Conservation (phyloP, 805 yeast genomes). For the Wickerhamomyces ciferrii region DNA sequence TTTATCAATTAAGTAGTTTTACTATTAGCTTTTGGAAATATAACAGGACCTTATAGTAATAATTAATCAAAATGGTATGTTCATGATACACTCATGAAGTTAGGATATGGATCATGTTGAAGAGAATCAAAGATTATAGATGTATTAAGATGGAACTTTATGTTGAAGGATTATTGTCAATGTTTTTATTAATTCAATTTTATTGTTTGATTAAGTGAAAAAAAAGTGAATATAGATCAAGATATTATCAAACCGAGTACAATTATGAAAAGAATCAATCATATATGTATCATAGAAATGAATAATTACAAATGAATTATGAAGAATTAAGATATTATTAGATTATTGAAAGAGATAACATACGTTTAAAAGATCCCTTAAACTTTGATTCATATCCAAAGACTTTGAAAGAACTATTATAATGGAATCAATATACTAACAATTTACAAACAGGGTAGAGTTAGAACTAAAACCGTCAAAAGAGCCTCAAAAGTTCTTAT, state of each 20-base stretch:
- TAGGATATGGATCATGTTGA: not conserved
- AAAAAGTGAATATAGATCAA: too few relatives aligned
- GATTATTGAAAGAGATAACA: too few relatives aligned
- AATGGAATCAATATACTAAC: constrained; percentile 18
- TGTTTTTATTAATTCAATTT: too few relatives aligned
- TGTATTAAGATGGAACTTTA: too few relatives aligned
- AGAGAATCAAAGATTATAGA: not conserved
- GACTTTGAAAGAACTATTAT: not conserved
- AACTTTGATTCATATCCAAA: not conserved
- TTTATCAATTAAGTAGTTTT: not conserved
- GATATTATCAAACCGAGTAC: too few relatives aligned
- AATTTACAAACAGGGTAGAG: constrained; percentile 76
- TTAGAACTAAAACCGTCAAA: constrained; percentile 99
- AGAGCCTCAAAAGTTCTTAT: constrained; percentile 99
- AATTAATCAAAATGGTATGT: constrained; percentile 17
- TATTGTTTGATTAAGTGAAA: too few relatives aligned
- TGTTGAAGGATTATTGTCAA: too few relatives aligned
- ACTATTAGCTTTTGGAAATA: not conserved
- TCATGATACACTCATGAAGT: not conserved
- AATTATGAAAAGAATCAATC: too few relatives aligned
- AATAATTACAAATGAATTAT: too few relatives aligned
- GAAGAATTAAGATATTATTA: too few relatives aligned
- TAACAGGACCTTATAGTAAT: constrained; percentile 1
- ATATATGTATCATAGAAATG: too few relatives aligned
- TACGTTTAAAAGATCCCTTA: too few relatives aligned